phyloP scores from a whole-genome alignment of 2,329 filamentous ascomycete genomes.

The Aschersonia sp. region DNA sequence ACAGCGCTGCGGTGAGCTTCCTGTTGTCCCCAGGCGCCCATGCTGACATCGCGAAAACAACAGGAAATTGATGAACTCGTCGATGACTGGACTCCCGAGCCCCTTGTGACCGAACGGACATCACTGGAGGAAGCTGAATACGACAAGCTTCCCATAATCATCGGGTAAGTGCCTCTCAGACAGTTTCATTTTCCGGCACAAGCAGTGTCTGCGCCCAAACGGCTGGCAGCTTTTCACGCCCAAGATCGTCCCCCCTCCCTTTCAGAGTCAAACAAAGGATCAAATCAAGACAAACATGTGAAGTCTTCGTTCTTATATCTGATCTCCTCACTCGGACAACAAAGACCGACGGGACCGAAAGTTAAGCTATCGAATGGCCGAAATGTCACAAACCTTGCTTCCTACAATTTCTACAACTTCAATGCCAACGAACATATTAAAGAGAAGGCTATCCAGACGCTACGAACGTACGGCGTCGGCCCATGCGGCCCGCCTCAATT shows the following conservation, averaged over 20 bases:
- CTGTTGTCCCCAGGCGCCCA: too few species aligned
- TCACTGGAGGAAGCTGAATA: slow-evolving; percentile 66
- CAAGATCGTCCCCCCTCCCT: too few species aligned
- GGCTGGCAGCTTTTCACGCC: too few species aligned
- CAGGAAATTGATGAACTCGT: slow-evolving; percentile 91
- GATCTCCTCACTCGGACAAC: background rate
- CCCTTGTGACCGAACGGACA: slow-evolving; percentile 63
- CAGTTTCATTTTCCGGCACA: background rate
- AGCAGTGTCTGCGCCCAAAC: too few species aligned
- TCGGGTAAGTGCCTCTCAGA: slow-evolving; percentile 45
- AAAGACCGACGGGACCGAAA: slow-evolving; percentile 76
- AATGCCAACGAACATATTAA: slow-evolving; percentile 84
- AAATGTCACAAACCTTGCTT: slow-evolving; percentile 85
- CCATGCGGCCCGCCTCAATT: slow-evolving; percentile 95
- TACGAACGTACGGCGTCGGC: slow-evolving; percentile 91
- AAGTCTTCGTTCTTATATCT: background rate
- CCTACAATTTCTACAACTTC: slow-evolving; percentile 97
- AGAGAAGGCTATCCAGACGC: slow-evolving; percentile 84
- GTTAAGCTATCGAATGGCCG: slow-evolving; percentile 78
- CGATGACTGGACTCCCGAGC: slow-evolving; percentile 92
- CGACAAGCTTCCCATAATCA: slow-evolving; percentile 75
- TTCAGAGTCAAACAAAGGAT: too few species aligned
- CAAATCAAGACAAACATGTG: too few species aligned
- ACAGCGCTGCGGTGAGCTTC: too few species aligned
- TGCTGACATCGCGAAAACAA: background rate